These are phyloP conservation scores for Cucurbitaria berberidis DNA, from an alignment of 2,329 filamentous ascomycete species.

Conservation along the genomic window DNA sequence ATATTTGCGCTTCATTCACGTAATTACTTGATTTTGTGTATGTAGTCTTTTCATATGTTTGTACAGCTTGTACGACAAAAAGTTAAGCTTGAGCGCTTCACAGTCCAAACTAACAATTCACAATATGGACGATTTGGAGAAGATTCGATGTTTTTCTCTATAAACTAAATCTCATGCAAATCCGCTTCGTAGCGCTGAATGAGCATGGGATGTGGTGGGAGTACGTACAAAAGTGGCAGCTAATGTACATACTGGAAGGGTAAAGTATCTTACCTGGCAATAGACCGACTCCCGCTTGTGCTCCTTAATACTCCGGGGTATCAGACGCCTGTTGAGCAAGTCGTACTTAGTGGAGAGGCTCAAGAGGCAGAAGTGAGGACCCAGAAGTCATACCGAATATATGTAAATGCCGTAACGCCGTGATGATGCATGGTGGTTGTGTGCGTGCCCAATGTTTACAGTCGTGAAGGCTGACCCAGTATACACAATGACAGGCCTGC, in stretches of 20 bases:
- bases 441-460: background rate
- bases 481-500: conserved; percentile 5
- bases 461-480: background rate
- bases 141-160: background rate
- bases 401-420: conserved; percentile 31
- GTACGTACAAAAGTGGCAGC: background rate
- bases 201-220: background rate
- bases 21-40: background rate
- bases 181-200: background rate
- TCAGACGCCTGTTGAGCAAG: conserved; percentile 33
- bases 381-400: conserved; percentile 30
- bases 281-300: conserved; percentile 3
- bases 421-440: conserved; percentile 5
- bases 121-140: background rate
- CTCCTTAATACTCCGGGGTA: conserved; percentile 27
- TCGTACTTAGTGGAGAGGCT: conserved; percentile 28
- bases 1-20: background rate
- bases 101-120: background rate
- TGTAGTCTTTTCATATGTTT: background rate
- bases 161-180: background rate
- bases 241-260: conserved; percentile 3
- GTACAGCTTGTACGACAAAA: background rate
- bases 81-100: background rate
- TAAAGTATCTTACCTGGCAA: conserved; percentile 9
- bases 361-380: conserved; percentile 11